These are phyloP conservation scores for Rubroboletus pulcherrimus DNA, from an alignment of 768 basidiomycete species.

Conservation along the genomic window DNA sequence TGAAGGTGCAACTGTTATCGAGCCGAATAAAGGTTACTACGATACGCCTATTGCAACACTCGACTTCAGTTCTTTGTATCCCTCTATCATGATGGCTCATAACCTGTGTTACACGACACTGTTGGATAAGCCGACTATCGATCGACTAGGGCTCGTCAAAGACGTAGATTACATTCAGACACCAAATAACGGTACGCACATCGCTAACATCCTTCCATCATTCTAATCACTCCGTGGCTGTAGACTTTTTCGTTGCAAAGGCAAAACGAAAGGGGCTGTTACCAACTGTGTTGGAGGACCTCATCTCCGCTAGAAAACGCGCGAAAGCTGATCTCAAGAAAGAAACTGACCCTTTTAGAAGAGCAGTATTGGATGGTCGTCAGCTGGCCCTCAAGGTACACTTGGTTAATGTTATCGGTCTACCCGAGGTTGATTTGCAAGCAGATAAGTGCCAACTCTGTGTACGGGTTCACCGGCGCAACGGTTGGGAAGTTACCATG, in stretches of 20 bases:
- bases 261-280: constrained; percentile 80
- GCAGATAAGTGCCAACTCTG: constrained; percentile 97
- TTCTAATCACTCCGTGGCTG: neutral
- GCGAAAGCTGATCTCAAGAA: constrained; percentile 96
- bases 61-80: constrained; percentile 98
- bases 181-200: constrained; percentile 80
- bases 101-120: constrained; percentile 98
- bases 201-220: neutral
- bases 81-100: constrained; percentile 99
- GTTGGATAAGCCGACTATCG: constrained; percentile 75
- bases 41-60: constrained; percentile 95
- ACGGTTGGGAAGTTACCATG: constrained; percentile 97
- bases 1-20: constrained; percentile 98
- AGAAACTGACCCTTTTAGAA: constrained; percentile 94
- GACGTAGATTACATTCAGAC: constrained; percentile 92
- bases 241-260: constrained; percentile 82
- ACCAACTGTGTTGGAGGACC: constrained; percentile 89
- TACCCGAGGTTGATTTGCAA: constrained; percentile 1
- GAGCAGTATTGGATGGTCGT: constrained; percentile 95
- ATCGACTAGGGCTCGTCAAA: constrained; percentile 71
- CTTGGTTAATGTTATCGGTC: neutral
- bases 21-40: constrained; percentile 94
- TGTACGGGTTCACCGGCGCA: constrained; percentile 98
- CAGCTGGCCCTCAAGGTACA: constrained; percentile 91
- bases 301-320: constrained; percentile 89